A percentile compares a stretch with the other conserved stretches of the same genome.
These are phyloP conservation scores for Naganishia liquefaciens DNA, from an alignment of 1,284 basidiomycete species.

Conservation along the genomic window DNA sequence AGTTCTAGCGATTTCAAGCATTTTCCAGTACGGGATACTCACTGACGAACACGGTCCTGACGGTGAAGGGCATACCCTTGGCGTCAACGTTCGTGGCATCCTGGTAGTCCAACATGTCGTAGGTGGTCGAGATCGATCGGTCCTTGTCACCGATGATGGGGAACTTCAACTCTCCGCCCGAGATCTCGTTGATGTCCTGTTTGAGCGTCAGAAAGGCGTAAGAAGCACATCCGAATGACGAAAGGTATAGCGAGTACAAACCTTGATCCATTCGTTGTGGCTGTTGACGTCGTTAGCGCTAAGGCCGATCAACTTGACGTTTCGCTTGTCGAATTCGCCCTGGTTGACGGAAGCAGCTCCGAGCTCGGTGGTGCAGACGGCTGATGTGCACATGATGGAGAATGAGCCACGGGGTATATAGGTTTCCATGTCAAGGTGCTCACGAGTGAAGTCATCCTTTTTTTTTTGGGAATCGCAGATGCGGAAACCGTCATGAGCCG, in stretches of 20 bases:
- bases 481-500: neutral
- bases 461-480: neutral
- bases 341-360: constrained; percentile 86
- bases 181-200: constrained; percentile 77
- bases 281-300: constrained; percentile 86
- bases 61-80: constrained; percentile 69
- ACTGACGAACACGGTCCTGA: constrained; percentile 88
- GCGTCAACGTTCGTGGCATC: constrained; percentile 84
- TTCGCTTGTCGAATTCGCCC: constrained; percentile 80
- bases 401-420: constrained; percentile 7
- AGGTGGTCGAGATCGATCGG: constrained; percentile 72
- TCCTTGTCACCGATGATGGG: constrained; percentile 95
- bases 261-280: constrained; percentile 82
- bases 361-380: constrained; percentile 91
- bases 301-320: constrained; percentile 88
- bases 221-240: neutral
- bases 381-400: constrained; percentile 51
- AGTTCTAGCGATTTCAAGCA: neutral
- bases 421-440: neutral
- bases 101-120: constrained; percentile 87
- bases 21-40: constrained; percentile 30
- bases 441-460: constrained; percentile 32
- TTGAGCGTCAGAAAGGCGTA: neutral
- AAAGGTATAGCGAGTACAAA: neutral
- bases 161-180: constrained; percentile 64